Evolutionary conservation across 129 eudicot genomes (phyloP).

Genomic region (Artemisia tridentata): DNA sequence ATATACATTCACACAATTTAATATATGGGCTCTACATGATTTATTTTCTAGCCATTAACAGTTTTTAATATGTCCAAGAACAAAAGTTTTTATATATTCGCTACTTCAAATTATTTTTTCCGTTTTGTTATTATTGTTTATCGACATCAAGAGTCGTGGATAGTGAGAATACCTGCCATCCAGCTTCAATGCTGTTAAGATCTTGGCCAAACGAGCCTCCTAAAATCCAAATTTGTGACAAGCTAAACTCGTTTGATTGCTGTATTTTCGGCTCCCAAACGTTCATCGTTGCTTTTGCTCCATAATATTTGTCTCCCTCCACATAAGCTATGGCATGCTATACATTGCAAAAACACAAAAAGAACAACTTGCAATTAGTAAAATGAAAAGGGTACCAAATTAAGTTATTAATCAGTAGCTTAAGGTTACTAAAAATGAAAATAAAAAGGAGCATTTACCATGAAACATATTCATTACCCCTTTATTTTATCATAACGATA

Average conservation of each 20-base stretch:
- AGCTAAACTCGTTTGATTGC: conserved; percentile 88
- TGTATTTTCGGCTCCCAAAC: conserved; percentile 97
- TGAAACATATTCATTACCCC: conserved; percentile 19
- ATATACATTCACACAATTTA: conserved; percentile 11
- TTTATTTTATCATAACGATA: conserved; percentile 28
- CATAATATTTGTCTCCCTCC: conserved; percentile 86
- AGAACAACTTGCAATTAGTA: neutral
- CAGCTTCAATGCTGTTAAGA: conserved; percentile 99
- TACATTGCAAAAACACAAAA: conserved; percentile 18
- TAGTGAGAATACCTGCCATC: conserved; percentile 77
- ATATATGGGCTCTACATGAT: conserved; percentile 17
- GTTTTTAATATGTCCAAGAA: conserved; percentile 11
- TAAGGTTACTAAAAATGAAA: too few relatives aligned
- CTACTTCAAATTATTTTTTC: too few relatives aligned
- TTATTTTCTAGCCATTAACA: conserved; percentile 18
- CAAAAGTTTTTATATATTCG: neutral
- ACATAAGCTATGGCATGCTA: conserved; percentile 97
- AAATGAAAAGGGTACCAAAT: neutral
- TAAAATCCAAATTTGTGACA: conserved; percentile 82
- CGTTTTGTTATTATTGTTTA: too few relatives aligned
- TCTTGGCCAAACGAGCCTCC: conserved; percentile 98
- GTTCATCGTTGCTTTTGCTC: conserved; percentile 91
- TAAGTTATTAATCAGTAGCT: too few relatives aligned
- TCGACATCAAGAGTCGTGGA: neutral
- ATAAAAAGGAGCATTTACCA: too few relatives aligned